A percentile compares a stretch with the other conserved stretches of the same genome.
Conservation (phyloP, 2,329 filamentous ascomycete species). For the Pyricularia grisea region DNA sequence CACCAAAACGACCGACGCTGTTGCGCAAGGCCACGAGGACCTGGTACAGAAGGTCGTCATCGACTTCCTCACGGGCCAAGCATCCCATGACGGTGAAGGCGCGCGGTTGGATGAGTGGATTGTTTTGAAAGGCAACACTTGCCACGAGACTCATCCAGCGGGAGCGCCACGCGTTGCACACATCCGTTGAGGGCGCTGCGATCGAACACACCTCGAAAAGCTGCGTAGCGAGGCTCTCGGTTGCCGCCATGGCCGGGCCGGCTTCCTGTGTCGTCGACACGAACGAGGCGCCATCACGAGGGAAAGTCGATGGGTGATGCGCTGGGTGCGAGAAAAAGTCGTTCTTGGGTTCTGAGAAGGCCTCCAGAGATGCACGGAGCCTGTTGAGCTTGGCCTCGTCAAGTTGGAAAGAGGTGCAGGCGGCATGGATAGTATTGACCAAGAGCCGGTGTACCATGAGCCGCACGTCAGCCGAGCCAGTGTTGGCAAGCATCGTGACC, state of each 20-base stretch:
- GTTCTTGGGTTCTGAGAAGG: slow-evolving; percentile 48
- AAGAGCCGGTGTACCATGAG: slow-evolving; percentile 52
- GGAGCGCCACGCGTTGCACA: slow-evolving; percentile 60
- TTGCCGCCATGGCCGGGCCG: slow-evolving; percentile 40
- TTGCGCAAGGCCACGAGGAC: slow-evolving; percentile 58
- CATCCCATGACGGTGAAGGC: slow-evolving; percentile 66
- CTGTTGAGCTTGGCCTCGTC: slow-evolving; percentile 50
- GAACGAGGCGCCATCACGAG: slow-evolving; percentile 41
- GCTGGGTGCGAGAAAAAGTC: slow-evolving; percentile 44
- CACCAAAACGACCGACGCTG: slow-evolving; percentile 54
- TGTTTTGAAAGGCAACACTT: slow-evolving; percentile 65
- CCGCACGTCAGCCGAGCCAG: slow-evolving; percentile 46
- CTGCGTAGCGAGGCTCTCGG: slow-evolving; percentile 51
- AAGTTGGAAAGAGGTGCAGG: slow-evolving; percentile 55
- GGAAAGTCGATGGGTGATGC: neutral
- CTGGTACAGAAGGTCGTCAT: slow-evolving; percentile 63
- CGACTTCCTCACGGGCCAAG: slow-evolving; percentile 60
- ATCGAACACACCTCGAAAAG: slow-evolving; percentile 55
- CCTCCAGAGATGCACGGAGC: slow-evolving; percentile 45
- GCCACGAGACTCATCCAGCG: slow-evolving; percentile 67
- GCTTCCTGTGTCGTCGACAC: slow-evolving; percentile 44
- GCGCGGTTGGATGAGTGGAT: slow-evolving; percentile 59
- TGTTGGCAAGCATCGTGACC: slow-evolving; percentile 62
- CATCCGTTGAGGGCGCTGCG: slow-evolving; percentile 54
- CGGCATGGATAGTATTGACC: slow-evolving; percentile 58